Evolutionary conservation across 2,329 filamentous ascomycete species (phyloP).

Genomic region (Corynespora cassiicola): DNA sequence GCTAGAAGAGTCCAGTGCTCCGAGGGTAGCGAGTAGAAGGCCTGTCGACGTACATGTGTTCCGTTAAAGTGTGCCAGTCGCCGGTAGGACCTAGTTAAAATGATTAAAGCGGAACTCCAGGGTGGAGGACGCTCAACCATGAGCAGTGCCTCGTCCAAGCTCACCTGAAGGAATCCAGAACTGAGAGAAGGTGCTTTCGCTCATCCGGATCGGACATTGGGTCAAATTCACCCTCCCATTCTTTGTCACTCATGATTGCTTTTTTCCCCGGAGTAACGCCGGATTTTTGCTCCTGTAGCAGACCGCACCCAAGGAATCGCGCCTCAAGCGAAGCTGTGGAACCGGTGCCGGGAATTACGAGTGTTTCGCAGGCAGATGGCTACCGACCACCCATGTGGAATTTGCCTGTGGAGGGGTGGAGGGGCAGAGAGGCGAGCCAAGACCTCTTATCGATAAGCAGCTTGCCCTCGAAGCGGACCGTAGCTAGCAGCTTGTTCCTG

Average conservation of each 20-base stretch:
- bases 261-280: too few relatives aligned
- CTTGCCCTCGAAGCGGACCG: too few relatives aligned
- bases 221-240: slow-evolving; percentile 69
- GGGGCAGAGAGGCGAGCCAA: too few relatives aligned
- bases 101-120: background rate
- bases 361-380: too few relatives aligned
- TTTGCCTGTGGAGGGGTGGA: too few relatives aligned
- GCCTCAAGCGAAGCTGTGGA: too few relatives aligned
- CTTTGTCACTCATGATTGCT: slow-evolving; percentile 29
- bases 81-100: slow-evolving; percentile 73
- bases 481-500: too few relatives aligned
- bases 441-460: too few relatives aligned
- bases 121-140: background rate
- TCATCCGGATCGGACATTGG: slow-evolving; percentile 80
- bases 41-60: slow-evolving; percentile 87
- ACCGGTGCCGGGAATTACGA: too few relatives aligned
- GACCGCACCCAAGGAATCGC: too few relatives aligned
- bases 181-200: slow-evolving; percentile 76
- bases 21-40: slow-evolving; percentile 89
- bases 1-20: slow-evolving; percentile 85
- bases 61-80: slow-evolving; percentile 86
- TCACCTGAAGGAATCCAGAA: slow-evolving; percentile 89
- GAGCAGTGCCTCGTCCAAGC: too few relatives aligned
- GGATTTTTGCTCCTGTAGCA: background rate
- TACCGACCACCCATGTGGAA: too few relatives aligned